A percentile compares a stretch with the other conserved stretches of the same genome.
Evolutionary conservation across 2,329 filamentous ascomycete species (phyloP).

Genomic region (Cladobotryum protrusum): DNA sequence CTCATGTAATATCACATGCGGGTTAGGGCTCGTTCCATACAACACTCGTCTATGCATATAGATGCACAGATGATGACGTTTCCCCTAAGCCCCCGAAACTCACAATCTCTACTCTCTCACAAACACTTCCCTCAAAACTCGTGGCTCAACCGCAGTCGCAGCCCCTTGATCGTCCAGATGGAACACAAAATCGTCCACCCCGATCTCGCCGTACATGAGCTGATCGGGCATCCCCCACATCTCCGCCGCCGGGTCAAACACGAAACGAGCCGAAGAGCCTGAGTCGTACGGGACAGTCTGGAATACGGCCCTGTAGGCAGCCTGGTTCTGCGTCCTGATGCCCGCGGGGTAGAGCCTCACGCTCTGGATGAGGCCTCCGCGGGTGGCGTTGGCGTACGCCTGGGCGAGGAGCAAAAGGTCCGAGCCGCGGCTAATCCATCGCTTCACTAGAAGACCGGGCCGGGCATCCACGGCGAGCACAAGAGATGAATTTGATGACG

Average conservation of each 20-base stretch:
- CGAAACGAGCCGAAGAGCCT: not conserved
- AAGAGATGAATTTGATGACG: conserved; percentile 6
- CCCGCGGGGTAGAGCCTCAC: conserved; percentile 6
- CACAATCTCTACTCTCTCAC: not conserved
- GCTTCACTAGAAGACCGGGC: conserved; percentile 7
- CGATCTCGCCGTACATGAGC: conserved; percentile 14
- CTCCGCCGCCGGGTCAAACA: conserved; percentile 8
- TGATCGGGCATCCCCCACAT: conserved; percentile 10
- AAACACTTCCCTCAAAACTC: conserved; percentile 6
- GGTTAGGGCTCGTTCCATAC: no score
- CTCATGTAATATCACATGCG: no score
- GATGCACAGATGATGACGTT: not conserved
- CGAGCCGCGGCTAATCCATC: conserved; percentile 10
- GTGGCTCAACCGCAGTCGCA: conserved; percentile 7
- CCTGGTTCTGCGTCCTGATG: not conserved
- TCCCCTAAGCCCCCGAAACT: no score
- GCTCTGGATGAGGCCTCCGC: conserved; percentile 1
- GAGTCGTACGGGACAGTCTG: not conserved
- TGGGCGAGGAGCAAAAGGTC: conserved; percentile 8
- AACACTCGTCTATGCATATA: not conserved
- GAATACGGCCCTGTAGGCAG: conserved; percentile 7
- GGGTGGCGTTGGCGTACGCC: conserved; percentile 9
- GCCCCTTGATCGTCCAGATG: conserved; percentile 1
- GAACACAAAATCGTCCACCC: conserved; percentile 15
- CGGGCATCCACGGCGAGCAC: conserved; percentile 4